phyloP scores from a whole-genome alignment of 2,329 filamentous ascomycete species.

The Mycosphaerella arachidis region DNA sequence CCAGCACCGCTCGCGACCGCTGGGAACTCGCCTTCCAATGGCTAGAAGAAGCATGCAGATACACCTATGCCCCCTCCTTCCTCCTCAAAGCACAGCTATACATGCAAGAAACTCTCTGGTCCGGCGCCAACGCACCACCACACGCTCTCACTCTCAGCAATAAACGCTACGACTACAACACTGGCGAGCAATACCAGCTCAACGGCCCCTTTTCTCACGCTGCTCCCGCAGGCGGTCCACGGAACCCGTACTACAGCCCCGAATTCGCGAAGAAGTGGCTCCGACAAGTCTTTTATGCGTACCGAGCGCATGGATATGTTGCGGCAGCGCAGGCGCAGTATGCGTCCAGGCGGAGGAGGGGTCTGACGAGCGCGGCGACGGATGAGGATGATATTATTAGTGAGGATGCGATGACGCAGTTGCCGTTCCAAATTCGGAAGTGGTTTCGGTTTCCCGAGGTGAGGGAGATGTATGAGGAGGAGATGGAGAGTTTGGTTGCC shows the following conservation, averaged over 20 bases:
- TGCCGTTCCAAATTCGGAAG: slow-evolving; percentile 11
- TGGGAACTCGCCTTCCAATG: slow-evolving; percentile 26
- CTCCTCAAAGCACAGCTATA: slow-evolving; percentile 24
- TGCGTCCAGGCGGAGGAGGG: not conserved
- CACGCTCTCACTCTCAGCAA: slow-evolving; percentile 21
- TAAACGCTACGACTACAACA: slow-evolving; percentile 25
- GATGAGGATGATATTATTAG: slow-evolving; percentile 10
- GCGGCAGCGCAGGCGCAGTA: not conserved
- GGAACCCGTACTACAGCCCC: slow-evolving; percentile 24
- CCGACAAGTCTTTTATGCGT: slow-evolving; percentile 24
- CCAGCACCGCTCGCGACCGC: slow-evolving; percentile 22
- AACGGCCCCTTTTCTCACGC: slow-evolving; percentile 7
- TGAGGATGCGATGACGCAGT: not conserved
- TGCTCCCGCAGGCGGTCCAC: slow-evolving; percentile 12
- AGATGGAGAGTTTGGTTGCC: slow-evolving; percentile 19
- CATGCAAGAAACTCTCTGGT: slow-evolving; percentile 24
- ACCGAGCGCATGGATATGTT: slow-evolving; percentile 9
- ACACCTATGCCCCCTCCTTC: slow-evolving; percentile 27
- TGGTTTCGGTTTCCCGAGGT: slow-evolving; percentile 25
- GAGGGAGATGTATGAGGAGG: slow-evolving; percentile 24
- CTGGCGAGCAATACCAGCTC: slow-evolving; percentile 19
- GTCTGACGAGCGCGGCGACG: not conserved
- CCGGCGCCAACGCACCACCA: slow-evolving; percentile 19
- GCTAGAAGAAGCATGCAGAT: slow-evolving; percentile 20
- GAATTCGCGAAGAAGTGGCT: slow-evolving; percentile 20